A percentile compares a stretch with the other conserved stretches of the same genome.
Evolutionary conservation across 2,329 filamentous ascomycete genomes (phyloP).

Genomic region (Ophiostoma himal-ulmi): DNA sequence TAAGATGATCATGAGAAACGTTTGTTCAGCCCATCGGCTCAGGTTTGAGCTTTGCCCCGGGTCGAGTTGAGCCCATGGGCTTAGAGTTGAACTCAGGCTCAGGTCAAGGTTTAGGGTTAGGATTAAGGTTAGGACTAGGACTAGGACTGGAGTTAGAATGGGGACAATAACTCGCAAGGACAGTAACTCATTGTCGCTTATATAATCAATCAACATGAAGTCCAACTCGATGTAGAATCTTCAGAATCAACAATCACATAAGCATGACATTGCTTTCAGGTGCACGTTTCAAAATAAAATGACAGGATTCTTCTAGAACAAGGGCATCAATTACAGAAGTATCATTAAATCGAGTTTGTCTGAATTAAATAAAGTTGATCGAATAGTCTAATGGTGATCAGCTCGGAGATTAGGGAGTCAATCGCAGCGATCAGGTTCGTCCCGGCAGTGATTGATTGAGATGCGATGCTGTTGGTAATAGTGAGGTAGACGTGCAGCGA

Average conservation of each 20-base stretch:
- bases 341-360: neutral
- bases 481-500: no score
- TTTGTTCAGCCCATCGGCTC: no score
- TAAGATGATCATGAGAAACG: no score
- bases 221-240: neutral
- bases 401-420: neutral
- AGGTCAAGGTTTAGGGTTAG: neutral
- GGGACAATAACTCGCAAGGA: neutral
- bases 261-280: neutral
- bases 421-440: neutral
- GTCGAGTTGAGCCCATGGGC: no score
- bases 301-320: neutral
- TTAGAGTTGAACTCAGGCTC: neutral
- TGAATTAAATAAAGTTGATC: neutral
- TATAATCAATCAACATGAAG: neutral
- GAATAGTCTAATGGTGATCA: neutral
- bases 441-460: neutral
- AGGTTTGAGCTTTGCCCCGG: no score
- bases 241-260: neutral
- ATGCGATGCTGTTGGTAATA: neutral
- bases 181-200: neutral
- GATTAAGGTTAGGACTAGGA: neutral
- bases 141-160: no score
- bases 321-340: neutral
- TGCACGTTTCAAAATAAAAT: neutral